phyloP scores from a whole-genome alignment of 768 basidiomycete genomes.

The Tulasnella sp. region DNA sequence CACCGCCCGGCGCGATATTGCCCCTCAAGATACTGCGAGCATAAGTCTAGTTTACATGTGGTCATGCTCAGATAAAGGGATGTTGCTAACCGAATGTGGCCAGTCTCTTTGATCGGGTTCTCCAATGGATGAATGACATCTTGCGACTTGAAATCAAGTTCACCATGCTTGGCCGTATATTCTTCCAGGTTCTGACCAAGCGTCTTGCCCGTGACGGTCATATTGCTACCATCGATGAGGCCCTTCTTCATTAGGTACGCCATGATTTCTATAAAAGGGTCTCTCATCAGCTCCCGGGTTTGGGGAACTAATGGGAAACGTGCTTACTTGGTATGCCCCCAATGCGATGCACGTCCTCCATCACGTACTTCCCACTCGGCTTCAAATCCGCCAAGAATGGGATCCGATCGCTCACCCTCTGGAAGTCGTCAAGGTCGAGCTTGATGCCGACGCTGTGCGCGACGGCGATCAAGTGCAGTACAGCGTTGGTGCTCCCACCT shows the following conservation, averaged over 20 bases:
- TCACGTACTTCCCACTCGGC: slow-evolving; percentile 96
- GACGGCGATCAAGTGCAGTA: slow-evolving; percentile 92
- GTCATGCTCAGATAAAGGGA: background rate
- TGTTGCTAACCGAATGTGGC: slow-evolving; percentile 66
- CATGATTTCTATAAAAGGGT: slow-evolving; percentile 56
- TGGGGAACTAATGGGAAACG: background rate
- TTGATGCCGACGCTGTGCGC: slow-evolving; percentile 91
- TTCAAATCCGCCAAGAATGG: slow-evolving; percentile 96
- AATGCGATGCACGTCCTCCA: slow-evolving; percentile 93
- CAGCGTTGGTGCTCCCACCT: slow-evolving; percentile 96
- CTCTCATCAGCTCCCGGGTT: too few relatives aligned
- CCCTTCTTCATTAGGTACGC: slow-evolving; percentile 78
- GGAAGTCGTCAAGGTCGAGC: slow-evolving; percentile 86
- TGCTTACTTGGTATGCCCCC: slow-evolving; percentile 92
- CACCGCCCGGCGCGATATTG: slow-evolving; percentile 87
- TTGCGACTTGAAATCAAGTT: slow-evolving; percentile 56
- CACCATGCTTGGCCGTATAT: slow-evolving; percentile 74
- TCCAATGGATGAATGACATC: slow-evolving; percentile 81
- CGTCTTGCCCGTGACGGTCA: slow-evolving; percentile 85
- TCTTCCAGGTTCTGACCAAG: slow-evolving; percentile 86
- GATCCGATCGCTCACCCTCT: slow-evolving; percentile 78
- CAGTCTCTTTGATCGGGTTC: slow-evolving; percentile 79
- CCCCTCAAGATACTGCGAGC: slow-evolving; percentile 69
- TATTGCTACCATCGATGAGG: slow-evolving; percentile 77
- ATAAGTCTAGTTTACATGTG: slow-evolving; percentile 13